Percentiles rank a stretch among this genome's conserved stretches.
Evolutionary conservation across 345 rosid genomes (phyloP).

Genomic region (Dipteronia dyeriana): DNA sequence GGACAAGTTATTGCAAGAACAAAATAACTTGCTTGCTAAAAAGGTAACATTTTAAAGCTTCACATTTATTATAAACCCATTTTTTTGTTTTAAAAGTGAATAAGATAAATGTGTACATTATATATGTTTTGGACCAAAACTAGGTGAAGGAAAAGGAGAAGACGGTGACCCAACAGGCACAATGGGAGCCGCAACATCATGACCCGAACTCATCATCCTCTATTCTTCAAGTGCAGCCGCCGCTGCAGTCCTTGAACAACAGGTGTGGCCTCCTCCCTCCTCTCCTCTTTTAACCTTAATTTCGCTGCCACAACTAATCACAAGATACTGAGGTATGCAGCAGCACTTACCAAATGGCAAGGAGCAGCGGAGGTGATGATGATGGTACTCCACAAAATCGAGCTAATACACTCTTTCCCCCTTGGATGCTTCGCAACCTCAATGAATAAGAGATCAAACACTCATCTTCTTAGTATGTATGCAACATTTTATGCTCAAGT

Average conservation of each 20-base stretch:
- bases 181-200: slow-evolving; percentile 33
- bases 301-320: not conserved
- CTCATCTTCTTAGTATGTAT: not conserved
- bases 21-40: slow-evolving; percentile 62
- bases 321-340: slow-evolving; percentile 6
- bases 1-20: slow-evolving; percentile 77
- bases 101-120: not conserved
- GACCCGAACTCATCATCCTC: slow-evolving; percentile 43
- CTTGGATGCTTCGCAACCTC: slow-evolving; percentile 56
- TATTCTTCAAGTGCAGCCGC: slow-evolving; percentile 36
- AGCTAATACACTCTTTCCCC: slow-evolving; percentile 43
- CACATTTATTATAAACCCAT: not conserved
- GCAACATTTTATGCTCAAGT: not conserved
- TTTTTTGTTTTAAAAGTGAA: not conserved
- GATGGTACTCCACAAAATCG: slow-evolving; percentile 22
- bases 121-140: slow-evolving; percentile 4
- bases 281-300: too few relatives aligned
- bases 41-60: slow-evolving; percentile 50
- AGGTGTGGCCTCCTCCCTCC: slow-evolving; percentile 36
- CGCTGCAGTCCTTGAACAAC: slow-evolving; percentile 29
- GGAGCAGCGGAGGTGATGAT: slow-evolving; percentile 30
- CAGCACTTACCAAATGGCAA: slow-evolving; percentile 14
- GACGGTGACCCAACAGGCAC: slow-evolving; percentile 35
- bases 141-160: slow-evolving; percentile 84
- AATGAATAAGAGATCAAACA: slow-evolving; percentile 13